Base-by-base conservation (phyloP, 768 basidiomycete genomes). In the Tulasnella sp. region DNA sequence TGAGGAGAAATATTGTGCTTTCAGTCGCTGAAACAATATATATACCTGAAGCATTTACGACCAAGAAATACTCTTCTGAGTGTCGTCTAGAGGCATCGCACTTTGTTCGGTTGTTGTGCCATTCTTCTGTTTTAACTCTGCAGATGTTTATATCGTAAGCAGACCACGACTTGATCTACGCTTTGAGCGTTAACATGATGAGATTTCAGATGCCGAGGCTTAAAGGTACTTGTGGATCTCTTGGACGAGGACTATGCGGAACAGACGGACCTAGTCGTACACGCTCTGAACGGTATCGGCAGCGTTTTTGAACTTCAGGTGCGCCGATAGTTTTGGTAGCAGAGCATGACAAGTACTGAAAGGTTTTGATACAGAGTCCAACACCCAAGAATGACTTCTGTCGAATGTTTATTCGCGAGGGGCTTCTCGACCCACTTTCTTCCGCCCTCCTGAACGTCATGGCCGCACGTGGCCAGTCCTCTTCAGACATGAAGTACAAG, bases 61-160 rank as follows among this genome's bases (percentile, higher is more conserved):
- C 90, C 10, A 97, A 94, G 74, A 90, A 87, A 65, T 91, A 89
- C 67, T 84, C 92, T 1, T 82, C 87, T 11, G 92, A 96, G 68
- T 96, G 92, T 65, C 83, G 96, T 34, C 71, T 88, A n/a, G 89
- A 97, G 67, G 94, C 93, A 0, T 97, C 96, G 1, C 84, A 89
- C 66, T 97, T 98, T 70, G 89, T 99, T 53, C 84, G 89, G 25
- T 72, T 93, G 12, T 79, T 98, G 24, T 96, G 94, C 68, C 83
- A 92, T 67, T 87, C 92, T 0, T 97, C 94, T 1, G 84, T 92
- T 10, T 72, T 96, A 63, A 99, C 94, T 1, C 73, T 98, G 41
- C 94, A 98, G 68, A 98, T 97, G 94, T 97, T 98, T 73, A 96
- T 98, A 62, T 88, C 92, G 91, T 92, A 68, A 60, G 90, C 81